Percentiles rank a stretch among this genome's conserved stretches.
These are phyloP conservation scores for Fremontodendron californicum DNA, from an alignment of 345 rosid species.

Conservation along the genomic window DNA sequence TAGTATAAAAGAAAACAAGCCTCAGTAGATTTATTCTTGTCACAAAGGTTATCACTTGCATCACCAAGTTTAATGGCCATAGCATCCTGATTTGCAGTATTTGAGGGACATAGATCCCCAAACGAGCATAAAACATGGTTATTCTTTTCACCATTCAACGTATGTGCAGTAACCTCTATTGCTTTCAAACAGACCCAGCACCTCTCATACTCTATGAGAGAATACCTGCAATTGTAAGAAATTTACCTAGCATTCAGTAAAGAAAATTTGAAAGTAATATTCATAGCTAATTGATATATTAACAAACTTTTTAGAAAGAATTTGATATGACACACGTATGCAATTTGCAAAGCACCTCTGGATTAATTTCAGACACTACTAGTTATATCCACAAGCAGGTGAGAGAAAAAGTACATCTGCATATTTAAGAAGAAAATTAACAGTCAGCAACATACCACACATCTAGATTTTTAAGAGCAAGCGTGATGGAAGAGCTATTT, in stretches of 20 bases:
- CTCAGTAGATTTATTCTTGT: constrained; percentile 25
- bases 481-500: constrained; percentile 42
- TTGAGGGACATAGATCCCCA: constrained; percentile 34
- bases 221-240: constrained; percentile 46
- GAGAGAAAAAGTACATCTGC: not conserved
- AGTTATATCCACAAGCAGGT: constrained; percentile 10
- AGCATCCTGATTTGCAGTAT: constrained; percentile 31
- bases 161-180: constrained; percentile 41
- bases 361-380: not conserved
- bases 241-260: not conserved
- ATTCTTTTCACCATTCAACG: constrained; percentile 37
- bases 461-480: constrained; percentile 45
- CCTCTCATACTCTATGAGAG: constrained; percentile 40
- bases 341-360: not conserved
- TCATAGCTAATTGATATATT: not conserved
- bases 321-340: not conserved
- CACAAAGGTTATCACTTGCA: constrained; percentile 23
- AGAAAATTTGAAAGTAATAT: not conserved
- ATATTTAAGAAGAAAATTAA: constrained; percentile 13
- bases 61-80: constrained; percentile 19
- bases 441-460: constrained; percentile 43
- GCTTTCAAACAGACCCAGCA: constrained; percentile 47
- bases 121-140: constrained; percentile 47
- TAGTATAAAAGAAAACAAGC: constrained; percentile 52
- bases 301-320: not conserved